Conservation (phyloP, 1,284 basidiomycete genomes). For the Cutaneotrichosporon cutaneum region DNA sequence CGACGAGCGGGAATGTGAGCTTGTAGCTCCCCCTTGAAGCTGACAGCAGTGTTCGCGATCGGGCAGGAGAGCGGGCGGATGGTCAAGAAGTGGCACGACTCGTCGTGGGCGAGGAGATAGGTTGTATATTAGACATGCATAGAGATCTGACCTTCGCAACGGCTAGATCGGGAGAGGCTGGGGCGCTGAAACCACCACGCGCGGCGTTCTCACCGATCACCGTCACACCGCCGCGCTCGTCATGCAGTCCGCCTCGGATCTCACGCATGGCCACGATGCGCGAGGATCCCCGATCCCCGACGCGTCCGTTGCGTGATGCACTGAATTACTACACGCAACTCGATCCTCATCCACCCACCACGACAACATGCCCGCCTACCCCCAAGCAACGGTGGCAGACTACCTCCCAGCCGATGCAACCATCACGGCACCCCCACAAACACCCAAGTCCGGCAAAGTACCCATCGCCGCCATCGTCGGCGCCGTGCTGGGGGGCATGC, state of each 20-base stretch:
- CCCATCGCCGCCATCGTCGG: no score
- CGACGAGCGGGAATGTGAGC: conserved; percentile 80
- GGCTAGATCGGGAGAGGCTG: not conserved
- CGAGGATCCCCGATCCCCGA: not conserved
- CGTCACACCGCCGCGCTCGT: no score
- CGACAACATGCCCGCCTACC: not conserved
- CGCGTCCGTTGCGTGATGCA: no score
- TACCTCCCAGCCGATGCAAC: no score
- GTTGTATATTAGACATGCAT: not conserved
- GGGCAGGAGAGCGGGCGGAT: conserved; percentile 75
- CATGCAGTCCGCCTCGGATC: not conserved
- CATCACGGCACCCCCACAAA: no score
- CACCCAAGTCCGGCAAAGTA: no score
- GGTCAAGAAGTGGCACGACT: conserved; percentile 79
- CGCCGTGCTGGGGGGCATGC: no score
- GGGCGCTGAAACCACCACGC: no score
- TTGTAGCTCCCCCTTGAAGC: not conserved
- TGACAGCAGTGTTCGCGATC: conserved; percentile 44
- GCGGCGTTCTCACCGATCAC: not conserved
- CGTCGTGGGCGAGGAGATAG: conserved; percentile 25
- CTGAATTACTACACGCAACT: no score
- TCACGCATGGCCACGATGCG: no score
- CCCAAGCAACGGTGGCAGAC: no score
- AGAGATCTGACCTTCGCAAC: not conserved
- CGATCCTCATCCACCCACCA: not conserved